Evolutionary conservation across 371 early-diverging fungal species (phyloP), one percentile per base, ranked within the genome.

Genomic region (Lichtheimia ornata): DNA sequence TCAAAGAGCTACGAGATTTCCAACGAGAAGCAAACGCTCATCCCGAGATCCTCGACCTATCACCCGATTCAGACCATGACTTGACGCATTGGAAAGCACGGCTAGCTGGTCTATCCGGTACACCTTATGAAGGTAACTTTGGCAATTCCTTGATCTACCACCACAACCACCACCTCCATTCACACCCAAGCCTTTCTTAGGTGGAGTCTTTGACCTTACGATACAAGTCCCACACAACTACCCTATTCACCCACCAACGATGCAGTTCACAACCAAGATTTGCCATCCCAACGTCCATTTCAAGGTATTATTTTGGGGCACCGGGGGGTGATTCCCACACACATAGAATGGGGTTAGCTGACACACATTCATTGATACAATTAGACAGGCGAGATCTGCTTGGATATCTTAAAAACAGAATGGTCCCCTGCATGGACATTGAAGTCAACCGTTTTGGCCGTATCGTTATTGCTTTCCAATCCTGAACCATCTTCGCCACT

Each of bases 391-490:
- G 92, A 92, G 64, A 93, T 93, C 53, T 93, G 94, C 56, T 72
- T 93, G 55, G 94, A 93, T 72, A 90, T 93, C 53, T 71, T 93
- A 44, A 91, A 89, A 57, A 83, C 87, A 27, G 90, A 85, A 59
- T 93, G 94, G 94, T 87, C 91, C 42, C 92, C 94, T 4, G 90
- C 91, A 18, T 92, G 92, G 91, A 92, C 89, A 13, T 72, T 93
- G 5, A 79, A 84, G 58, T 86, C 91, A 3, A 84, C 89, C 0
- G 74, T 89, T 25, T 67, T 91, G 40, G 92, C 94, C 24, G 84
- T 93, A 18, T 85, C 85, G 22, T 76, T 88, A 35, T 74, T 93
- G 42, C 69, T 93, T 9, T 82, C 83, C 18, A 84, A 88, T 57
- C 94, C 94, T 17, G 92, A 91, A 63, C 92, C 94, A 35, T 83